phyloP scores from a whole-genome alignment of 2,329 filamentous ascomycete species.

The Trichoderma sp. region DNA sequence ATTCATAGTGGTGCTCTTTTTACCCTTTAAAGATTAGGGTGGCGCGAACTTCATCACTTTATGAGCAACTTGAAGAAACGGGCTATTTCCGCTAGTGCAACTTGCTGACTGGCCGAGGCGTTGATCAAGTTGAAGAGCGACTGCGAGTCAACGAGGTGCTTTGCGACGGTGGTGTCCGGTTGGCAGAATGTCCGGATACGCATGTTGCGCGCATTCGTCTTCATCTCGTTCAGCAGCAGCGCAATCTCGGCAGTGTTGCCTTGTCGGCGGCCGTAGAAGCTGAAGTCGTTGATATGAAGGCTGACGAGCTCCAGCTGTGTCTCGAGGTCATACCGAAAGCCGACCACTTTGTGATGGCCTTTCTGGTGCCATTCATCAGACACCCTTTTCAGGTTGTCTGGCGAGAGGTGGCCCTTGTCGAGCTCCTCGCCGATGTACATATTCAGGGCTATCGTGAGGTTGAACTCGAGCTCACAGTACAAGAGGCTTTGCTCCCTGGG shows the following conservation, averaged over 20 bases:
- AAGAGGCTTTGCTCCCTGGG: constrained; percentile 60
- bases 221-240: constrained; percentile 56
- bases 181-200: constrained; percentile 60
- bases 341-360: constrained; percentile 57
- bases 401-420: constrained; percentile 56
- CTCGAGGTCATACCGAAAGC: constrained; percentile 62
- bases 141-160: constrained; percentile 59
- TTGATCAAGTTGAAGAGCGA: constrained; percentile 54
- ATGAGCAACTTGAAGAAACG: constrained; percentile 58
- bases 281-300: constrained; percentile 55
- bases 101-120: constrained; percentile 47
- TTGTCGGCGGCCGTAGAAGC: constrained; percentile 55
- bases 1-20: too few relatives aligned
- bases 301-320: constrained; percentile 60
- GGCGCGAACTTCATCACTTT: not conserved
- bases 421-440: constrained; percentile 56
- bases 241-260: constrained; percentile 47
- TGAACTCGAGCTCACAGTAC: constrained; percentile 62
- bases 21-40: too few relatives aligned
- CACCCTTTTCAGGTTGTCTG: constrained; percentile 54
- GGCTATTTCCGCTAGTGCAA: constrained; percentile 53
- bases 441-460: constrained; percentile 55
- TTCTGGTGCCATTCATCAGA: constrained; percentile 55
- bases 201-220: constrained; percentile 55
- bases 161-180: constrained; percentile 59